These are phyloP conservation scores for Globisporangium recalcitrans DNA, from an alignment of 352 stramenopile species.

Conservation along the genomic window DNA sequence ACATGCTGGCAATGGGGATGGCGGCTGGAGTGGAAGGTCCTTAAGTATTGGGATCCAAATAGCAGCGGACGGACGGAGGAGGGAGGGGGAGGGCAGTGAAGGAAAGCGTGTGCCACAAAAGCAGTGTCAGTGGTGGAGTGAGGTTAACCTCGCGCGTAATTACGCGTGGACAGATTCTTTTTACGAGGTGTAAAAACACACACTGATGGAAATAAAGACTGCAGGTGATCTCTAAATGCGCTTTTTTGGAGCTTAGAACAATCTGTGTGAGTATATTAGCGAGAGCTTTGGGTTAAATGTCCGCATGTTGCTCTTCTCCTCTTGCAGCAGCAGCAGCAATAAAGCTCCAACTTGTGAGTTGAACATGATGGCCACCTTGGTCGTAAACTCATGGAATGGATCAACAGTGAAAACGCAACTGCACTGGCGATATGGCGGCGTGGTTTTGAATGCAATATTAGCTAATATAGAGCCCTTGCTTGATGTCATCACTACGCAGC, in stretches of 20 bases:
- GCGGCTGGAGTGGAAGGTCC: constrained; percentile 2
- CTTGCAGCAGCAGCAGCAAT: too few species aligned
- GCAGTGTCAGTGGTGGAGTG: background rate
- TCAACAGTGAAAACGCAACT: background rate
- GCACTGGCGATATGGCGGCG: too few species aligned
- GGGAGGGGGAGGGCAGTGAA: background rate
- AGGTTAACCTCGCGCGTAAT: background rate
- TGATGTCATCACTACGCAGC: background rate
- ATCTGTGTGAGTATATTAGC: background rate
- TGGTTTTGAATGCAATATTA: constrained; percentile 4
- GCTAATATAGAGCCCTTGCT: constrained; percentile 7
- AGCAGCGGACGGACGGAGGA: background rate
- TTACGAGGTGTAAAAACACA: constrained; percentile 3
- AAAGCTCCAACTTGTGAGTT: background rate
- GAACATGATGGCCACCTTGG: background rate
- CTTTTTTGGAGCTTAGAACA: too few species aligned
- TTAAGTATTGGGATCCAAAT: constrained; percentile 12
- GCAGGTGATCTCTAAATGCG: too few species aligned
- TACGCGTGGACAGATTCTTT: background rate
- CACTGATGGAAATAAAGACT: too few species aligned
- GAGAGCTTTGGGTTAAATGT: background rate
- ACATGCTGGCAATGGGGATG: constrained; percentile 26
- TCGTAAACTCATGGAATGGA: background rate
- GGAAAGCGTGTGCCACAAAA: background rate
- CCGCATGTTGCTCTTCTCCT: too few species aligned